Conservation (phyloP, 2,329 filamentous ascomycete genomes). For the Talaromyces sp. region DNA sequence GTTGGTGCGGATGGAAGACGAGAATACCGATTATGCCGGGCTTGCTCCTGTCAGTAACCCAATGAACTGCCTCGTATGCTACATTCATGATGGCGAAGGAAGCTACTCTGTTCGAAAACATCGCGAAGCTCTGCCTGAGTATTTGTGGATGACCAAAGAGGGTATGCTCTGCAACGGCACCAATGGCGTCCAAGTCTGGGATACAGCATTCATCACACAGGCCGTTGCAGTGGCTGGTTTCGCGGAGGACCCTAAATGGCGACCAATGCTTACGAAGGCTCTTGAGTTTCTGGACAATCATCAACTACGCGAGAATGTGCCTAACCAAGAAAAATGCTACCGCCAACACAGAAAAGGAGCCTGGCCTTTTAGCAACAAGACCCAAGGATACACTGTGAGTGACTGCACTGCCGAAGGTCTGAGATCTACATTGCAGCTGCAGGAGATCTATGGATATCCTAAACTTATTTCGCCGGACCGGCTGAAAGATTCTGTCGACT, state of each 20-base stretch:
- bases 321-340: constrained; percentile 74
- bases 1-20: constrained; percentile 83
- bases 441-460: constrained; percentile 71
- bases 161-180: constrained; percentile 95
- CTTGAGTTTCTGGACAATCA: constrained; percentile 83
- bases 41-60: constrained; percentile 85
- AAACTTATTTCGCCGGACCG: constrained; percentile 68
- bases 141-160: constrained; percentile 84
- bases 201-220: constrained; percentile 86
- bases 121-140: constrained; percentile 76
- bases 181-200: constrained; percentile 97
- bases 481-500: constrained; percentile 83
- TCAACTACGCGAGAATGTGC: constrained; percentile 79
- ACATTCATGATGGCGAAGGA: constrained; percentile 75
- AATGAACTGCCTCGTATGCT: constrained; percentile 85
- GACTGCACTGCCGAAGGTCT: constrained; percentile 91
- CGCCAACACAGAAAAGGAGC: constrained; percentile 86
- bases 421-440: constrained; percentile 78
- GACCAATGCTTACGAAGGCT: constrained; percentile 75
- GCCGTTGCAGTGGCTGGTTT: constrained; percentile 74
- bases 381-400: constrained; percentile 90
- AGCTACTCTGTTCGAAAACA: constrained; percentile 68
- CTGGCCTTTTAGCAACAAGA: constrained; percentile 91
- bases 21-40: constrained; percentile 81
- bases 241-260: constrained; percentile 70